Percentiles rank a stretch among this genome's conserved stretches.
These are phyloP conservation scores for Cladosporium sp. DNA, from an alignment of 2,329 filamentous ascomycete genomes.

Conservation along the genomic window DNA sequence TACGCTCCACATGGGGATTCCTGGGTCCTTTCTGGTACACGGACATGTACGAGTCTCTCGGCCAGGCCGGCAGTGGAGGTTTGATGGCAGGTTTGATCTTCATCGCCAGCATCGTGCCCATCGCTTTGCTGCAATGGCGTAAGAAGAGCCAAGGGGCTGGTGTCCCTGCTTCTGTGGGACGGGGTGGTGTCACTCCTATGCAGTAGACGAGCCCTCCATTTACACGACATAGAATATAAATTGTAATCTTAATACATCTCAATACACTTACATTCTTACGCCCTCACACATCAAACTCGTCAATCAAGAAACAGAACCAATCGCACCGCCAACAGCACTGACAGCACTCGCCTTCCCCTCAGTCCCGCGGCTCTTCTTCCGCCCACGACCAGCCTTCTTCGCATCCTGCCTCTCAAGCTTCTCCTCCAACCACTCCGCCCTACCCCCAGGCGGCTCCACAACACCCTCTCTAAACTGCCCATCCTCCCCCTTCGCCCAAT, in stretches of 20 bases:
- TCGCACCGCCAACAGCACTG: background rate
- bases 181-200: background rate
- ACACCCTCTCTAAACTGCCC: conserved; percentile 16
- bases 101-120: conserved; percentile 23
- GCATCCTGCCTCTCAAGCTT: conserved; percentile 10
- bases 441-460: conserved; percentile 16
- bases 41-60: conserved; percentile 35
- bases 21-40: conserved; percentile 42
- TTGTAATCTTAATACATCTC: conserved; percentile 3
- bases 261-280: background rate
- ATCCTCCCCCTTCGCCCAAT: conserved; percentile 21
- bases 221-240: background rate
- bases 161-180: conserved; percentile 1
- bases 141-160: background rate
- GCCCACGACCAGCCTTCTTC: background rate
- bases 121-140: conserved; percentile 23
- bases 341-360: background rate
- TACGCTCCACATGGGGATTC: conserved; percentile 52
- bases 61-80: conserved; percentile 34
- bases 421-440: conserved; percentile 17
- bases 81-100: conserved; percentile 33
- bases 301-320: background rate
- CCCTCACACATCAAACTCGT: too few species aligned
- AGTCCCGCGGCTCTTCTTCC: background rate
- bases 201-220: conserved; percentile 1